phyloP scores from a whole-genome alignment of 192 early-diverging fungal genomes.

The Coemansia umbellata region DNA sequence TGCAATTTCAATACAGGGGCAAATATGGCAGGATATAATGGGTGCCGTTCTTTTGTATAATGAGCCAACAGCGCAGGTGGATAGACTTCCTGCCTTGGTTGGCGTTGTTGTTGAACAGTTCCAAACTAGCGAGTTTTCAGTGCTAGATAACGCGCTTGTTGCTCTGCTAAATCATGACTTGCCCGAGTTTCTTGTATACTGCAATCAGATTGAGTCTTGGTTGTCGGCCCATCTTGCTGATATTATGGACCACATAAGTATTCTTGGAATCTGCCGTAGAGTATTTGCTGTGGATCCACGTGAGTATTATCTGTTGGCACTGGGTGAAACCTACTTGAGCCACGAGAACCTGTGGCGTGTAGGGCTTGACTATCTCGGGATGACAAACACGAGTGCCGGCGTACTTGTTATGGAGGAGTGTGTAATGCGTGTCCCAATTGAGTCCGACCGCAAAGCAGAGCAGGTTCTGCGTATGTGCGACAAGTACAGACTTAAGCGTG shows the following conservation, averaged over 20 bases:
- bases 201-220: conserved; percentile 53
- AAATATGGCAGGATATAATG: conserved; percentile 54
- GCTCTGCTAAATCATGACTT: conserved; percentile 45
- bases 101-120: conserved; percentile 18
- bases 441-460: conserved; percentile 47
- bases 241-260: conserved; percentile 54
- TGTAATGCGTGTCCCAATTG: conserved; percentile 52
- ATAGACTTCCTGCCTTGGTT: conserved; percentile 24
- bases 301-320: conserved; percentile 32
- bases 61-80: conserved; percentile 44
- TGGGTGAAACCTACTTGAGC: conserved; percentile 26
- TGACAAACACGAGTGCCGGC: conserved; percentile 7
- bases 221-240: conserved; percentile 60
- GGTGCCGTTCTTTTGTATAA: conserved; percentile 53
- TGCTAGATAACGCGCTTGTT: conserved; percentile 27
- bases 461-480: conserved; percentile 56
- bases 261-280: conserved; percentile 47
- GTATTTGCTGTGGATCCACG: conserved; percentile 32
- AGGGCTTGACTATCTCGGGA: conserved; percentile 53
- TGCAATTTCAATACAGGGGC: conserved; percentile 29
- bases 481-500: conserved; percentile 29
- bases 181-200: conserved; percentile 49
- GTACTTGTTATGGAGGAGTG: conserved; percentile 19
- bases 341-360: conserved; percentile 53
- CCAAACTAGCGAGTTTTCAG: conserved; percentile 24